These are phyloP conservation scores for Sphagnum fallax DNA, from an alignment of 228 moss, liverwort and hornwort genomes.

Conservation along the genomic window DNA sequence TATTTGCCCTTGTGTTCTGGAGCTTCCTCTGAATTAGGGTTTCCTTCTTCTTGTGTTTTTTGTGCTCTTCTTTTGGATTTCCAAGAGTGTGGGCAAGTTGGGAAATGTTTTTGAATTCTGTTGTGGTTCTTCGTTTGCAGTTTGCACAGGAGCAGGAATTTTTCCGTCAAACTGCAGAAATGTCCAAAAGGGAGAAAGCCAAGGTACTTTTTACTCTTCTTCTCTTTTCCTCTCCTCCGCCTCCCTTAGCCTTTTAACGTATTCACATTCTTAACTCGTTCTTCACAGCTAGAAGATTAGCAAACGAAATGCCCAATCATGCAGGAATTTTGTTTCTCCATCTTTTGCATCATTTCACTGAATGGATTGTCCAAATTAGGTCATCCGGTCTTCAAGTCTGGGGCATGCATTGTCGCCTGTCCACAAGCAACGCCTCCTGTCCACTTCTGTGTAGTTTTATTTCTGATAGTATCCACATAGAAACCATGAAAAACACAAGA, in stretches of 20 bases:
- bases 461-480: too few relatives aligned
- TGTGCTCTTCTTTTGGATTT: not conserved
- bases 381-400: too few relatives aligned
- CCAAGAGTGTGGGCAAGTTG: too few relatives aligned
- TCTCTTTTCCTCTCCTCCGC: not conserved
- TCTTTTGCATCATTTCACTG: too few relatives aligned
- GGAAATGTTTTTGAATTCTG: not conserved
- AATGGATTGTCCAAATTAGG: too few relatives aligned
- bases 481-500: too few relatives aligned
- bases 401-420: too few relatives aligned
- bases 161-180: slow-evolving; percentile 85
- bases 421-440: too few relatives aligned
- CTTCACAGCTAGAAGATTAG: too few relatives aligned
- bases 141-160: slow-evolving; percentile 97
- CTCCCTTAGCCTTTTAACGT: too few relatives aligned
- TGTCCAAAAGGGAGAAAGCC: slow-evolving; percentile 91
- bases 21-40: not conserved
- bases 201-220: slow-evolving; percentile 30
- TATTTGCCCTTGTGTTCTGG: not conserved
- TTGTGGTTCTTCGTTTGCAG: slow-evolving; percentile 20
- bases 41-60: not conserved
- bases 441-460: too few relatives aligned
- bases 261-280: too few relatives aligned
- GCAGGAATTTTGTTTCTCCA: not conserved
- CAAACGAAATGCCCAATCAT: not conserved